These are phyloP conservation scores for Naganishia sp. DNA, from an alignment of 1,284 basidiomycete genomes.

Conservation along the genomic window DNA sequence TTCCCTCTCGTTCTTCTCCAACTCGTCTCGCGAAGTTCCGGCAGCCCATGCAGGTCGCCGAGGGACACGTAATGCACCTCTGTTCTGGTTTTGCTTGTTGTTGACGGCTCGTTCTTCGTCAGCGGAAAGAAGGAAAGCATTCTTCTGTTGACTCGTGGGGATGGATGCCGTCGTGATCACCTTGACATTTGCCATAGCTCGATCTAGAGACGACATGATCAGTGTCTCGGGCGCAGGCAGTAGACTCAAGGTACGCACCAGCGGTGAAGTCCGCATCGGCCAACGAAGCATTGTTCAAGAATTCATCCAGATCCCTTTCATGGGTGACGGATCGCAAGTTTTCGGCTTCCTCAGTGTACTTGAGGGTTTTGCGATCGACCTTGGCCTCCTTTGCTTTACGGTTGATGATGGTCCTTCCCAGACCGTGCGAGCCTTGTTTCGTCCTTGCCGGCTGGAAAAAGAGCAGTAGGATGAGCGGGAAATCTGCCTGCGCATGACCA, in stretches of 20 bases:
- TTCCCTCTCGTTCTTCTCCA: constrained; percentile 84
- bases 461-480: neutral
- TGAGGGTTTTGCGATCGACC: constrained; percentile 53
- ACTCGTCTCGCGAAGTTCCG: constrained; percentile 68
- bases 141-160: constrained; percentile 56
- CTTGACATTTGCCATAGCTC: constrained; percentile 73
- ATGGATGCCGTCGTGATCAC: constrained; percentile 72
- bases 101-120: constrained; percentile 78
- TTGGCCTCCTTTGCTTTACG: constrained; percentile 77
- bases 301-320: constrained; percentile 93
- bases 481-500: too few relatives aligned
- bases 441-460: constrained; percentile 36
- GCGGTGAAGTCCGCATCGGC: constrained; percentile 98
- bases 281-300: constrained; percentile 89
- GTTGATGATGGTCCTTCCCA: constrained; percentile 90
- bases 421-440: constrained; percentile 58
- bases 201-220: constrained; percentile 60
- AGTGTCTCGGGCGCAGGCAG: neutral
- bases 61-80: constrained; percentile 74
- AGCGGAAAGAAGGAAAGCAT: constrained; percentile 83
- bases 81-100: constrained; percentile 71
- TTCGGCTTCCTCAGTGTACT: constrained; percentile 70
- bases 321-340: constrained; percentile 91
- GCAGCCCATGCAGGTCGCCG: constrained; percentile 83
- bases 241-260: constrained; percentile 59